phyloP scores from a whole-genome alignment of 2,329 filamentous ascomycete genomes.

The Eutypella sp. region DNA sequence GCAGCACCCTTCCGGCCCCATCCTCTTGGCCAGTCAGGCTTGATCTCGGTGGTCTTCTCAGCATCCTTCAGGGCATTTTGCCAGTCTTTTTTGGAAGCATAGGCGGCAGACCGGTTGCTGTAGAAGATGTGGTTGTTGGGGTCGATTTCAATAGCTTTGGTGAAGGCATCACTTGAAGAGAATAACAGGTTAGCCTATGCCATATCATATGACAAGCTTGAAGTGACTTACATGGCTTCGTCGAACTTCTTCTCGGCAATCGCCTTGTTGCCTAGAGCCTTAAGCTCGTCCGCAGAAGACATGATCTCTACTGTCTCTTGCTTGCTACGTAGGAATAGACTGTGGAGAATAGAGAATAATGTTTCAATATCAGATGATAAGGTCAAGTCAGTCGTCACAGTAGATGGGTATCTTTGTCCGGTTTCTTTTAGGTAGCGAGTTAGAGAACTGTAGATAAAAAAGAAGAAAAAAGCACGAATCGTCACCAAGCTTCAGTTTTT shows the following conservation, averaged over 20 bases:
- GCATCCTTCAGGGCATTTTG: constrained; percentile 81
- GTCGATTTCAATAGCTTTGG: constrained; percentile 84
- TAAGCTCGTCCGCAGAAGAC: constrained; percentile 71
- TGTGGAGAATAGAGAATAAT: not conserved
- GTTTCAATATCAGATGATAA: not conserved
- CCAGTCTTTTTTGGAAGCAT: constrained; percentile 88
- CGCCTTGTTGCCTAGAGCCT: constrained; percentile 97
- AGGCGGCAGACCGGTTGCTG: constrained; percentile 86
- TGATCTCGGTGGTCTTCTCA: constrained; percentile 87
- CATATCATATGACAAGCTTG: not conserved
- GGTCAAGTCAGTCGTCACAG: not conserved
- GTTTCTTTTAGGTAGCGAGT: too few relatives aligned
- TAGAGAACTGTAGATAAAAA: not conserved
- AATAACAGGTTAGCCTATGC: constrained; percentile 2
- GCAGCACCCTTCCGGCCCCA: constrained; percentile 92
- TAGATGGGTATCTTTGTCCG: too few relatives aligned
- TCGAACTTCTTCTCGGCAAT: constrained; percentile 97
- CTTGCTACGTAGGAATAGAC: not conserved
- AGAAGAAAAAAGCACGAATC: not conserved
- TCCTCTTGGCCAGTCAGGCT: constrained; percentile 97
- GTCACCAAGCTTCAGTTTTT: too few relatives aligned
- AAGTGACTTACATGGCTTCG: constrained; percentile 76
- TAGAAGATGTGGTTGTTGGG: constrained; percentile 93
- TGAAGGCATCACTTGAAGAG: constrained; percentile 75
- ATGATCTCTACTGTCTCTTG: constrained; percentile 30